Evolutionary conservation across 768 basidiomycete genomes (phyloP).

Genomic region (Infundibulicybe gibba): DNA sequence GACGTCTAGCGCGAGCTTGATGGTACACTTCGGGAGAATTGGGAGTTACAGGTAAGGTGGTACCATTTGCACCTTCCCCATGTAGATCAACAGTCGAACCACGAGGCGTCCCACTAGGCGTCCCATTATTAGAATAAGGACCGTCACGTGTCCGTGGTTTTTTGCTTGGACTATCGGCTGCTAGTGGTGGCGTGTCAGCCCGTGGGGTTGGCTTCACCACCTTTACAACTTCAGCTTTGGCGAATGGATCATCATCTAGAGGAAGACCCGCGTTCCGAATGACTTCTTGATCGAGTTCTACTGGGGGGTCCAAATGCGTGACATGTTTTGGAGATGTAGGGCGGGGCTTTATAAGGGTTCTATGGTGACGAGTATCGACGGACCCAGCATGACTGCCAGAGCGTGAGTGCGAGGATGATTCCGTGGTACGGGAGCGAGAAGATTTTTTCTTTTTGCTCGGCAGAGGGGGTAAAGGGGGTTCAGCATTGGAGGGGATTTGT

Average conservation of each 20-base stretch:
- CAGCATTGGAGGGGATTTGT: too few relatives aligned
- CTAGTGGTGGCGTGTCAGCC: constrained; percentile 2
- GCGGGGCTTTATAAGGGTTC: background rate
- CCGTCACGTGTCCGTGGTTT: background rate
- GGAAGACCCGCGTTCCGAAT: constrained; percentile 31
- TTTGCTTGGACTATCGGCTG: background rate
- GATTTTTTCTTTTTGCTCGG: too few relatives aligned
- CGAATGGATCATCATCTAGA: constrained; percentile 54
- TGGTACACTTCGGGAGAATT: constrained; percentile 17
- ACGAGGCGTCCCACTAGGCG: background rate
- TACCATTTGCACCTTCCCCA: background rate
- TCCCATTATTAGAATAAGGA: background rate
- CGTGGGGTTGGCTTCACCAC: constrained; percentile 29
- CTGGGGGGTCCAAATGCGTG: constrained; percentile 11
- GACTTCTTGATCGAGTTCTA: constrained; percentile 22
- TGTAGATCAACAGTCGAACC: background rate
- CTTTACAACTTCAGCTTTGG: constrained; percentile 48
- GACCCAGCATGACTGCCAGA: background rate
- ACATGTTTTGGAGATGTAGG: background rate
- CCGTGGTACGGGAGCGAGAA: background rate
- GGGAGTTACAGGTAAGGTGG: constrained; percentile 11
- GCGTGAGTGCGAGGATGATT: constrained; percentile 2
- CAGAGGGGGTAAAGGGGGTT: too few relatives aligned
- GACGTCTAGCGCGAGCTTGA: constrained; percentile 3
- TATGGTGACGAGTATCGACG: background rate